Conservation (phyloP, 306 rosid species). For the Vigna angularis region DNA sequence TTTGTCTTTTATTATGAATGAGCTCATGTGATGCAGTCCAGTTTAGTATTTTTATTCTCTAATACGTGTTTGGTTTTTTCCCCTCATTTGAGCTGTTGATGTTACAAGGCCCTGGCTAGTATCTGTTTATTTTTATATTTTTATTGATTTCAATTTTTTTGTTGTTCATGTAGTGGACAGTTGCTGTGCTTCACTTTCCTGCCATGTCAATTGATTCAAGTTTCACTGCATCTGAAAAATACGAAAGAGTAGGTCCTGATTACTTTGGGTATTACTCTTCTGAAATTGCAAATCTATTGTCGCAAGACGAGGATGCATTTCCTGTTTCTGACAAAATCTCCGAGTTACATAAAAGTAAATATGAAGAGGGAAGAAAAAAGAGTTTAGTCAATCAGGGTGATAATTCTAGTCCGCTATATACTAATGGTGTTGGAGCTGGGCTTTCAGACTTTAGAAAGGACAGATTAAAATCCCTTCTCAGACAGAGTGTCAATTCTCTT, state of each 20-base stretch:
- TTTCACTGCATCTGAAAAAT: conserved; percentile 45
- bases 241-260: conserved; percentile 70
- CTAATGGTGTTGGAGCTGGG: conserved; percentile 53
- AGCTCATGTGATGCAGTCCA: too few relatives aligned
- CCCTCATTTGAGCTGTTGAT: too few relatives aligned
- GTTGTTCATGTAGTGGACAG: conserved; percentile 40
- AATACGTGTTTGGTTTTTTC: too few relatives aligned
- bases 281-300: conserved; percentile 64
- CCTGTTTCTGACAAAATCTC: conserved; percentile 46
- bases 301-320: conserved; percentile 57
- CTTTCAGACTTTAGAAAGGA: conserved; percentile 67
- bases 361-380: conserved; percentile 44
- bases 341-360: conserved; percentile 39
- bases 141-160: conserved; percentile 11
- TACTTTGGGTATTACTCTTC: conserved; percentile 73
- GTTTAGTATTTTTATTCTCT: too few relatives aligned
- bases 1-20: too few relatives aligned
- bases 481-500: conserved; percentile 70
- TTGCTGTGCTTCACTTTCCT: conserved; percentile 49
- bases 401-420: conserved; percentile 49
- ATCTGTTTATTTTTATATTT: conserved; percentile 10
- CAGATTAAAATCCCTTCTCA: conserved; percentile 70
- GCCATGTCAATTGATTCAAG: conserved; percentile 70
- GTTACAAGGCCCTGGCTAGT: neutral
- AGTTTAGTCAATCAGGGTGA: conserved; percentile 28